phyloP scores from a whole-genome alignment of 1,284 basidiomycete genomes.

The Tilletia horrida region DNA sequence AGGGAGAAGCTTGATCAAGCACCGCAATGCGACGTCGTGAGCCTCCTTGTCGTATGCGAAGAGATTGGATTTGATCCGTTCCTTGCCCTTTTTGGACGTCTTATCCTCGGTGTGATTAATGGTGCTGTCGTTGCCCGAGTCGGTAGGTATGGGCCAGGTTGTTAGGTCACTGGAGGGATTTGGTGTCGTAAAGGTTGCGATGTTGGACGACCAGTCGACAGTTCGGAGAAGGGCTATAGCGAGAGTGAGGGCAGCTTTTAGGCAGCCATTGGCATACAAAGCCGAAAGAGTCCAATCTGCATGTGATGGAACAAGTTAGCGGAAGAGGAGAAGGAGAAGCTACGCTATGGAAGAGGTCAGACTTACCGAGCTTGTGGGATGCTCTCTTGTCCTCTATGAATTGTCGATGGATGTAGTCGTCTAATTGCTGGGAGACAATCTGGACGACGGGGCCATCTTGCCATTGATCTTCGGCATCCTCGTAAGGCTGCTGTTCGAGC shows the following conservation, averaged over 20 bases:
- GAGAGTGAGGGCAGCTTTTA: neutral
- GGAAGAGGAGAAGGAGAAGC: neutral
- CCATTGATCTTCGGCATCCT: neutral
- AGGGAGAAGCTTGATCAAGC: neutral
- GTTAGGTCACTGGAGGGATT: neutral
- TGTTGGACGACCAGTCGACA: neutral
- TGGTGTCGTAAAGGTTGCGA: neutral
- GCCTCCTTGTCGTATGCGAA: conserved; percentile 1
- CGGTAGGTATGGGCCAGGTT: neutral
- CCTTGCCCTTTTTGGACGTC: neutral
- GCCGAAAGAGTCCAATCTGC: conserved; percentile 9
- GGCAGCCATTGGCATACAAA: conserved; percentile 6
- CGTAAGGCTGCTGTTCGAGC: neutral
- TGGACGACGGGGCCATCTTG: neutral
- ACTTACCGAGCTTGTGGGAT: conserved; percentile 15
- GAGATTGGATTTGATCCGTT: neutral
- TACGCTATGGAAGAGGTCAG: neutral
- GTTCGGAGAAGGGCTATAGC: neutral
- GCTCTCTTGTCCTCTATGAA: neutral
- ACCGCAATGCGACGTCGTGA: neutral
- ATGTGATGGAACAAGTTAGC: neutral
- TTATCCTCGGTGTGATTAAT: neutral
- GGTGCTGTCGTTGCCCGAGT: neutral
- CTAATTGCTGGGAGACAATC: neutral
- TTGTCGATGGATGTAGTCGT: neutral